Evolutionary conservation across 495 filamentous ascomycete species (phyloP).

Genomic region (Aspergillus ostianus): DNA sequence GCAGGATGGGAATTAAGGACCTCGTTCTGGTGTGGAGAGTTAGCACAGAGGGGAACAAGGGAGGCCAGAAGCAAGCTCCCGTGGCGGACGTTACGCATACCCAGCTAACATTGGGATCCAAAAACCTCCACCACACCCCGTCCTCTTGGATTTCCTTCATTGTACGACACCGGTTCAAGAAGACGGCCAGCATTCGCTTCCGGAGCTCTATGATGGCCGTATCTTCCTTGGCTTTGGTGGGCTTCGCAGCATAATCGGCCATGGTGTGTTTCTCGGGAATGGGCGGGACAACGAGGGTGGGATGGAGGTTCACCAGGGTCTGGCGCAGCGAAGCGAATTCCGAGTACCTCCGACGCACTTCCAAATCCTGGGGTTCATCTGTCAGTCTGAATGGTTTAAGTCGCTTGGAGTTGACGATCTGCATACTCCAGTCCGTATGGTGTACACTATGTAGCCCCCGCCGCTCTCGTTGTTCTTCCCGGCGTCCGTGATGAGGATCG

Average conservation of each 20-base stretch:
- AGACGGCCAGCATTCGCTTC: conserved; percentile 94
- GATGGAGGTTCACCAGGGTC: conserved; percentile 85
- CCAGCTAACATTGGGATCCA: conserved; percentile 98
- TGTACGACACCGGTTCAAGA: conserved; percentile 84
- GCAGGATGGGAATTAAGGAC: conserved; percentile 88
- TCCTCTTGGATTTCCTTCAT: conserved; percentile 95
- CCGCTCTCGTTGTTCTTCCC: conserved; percentile 92
- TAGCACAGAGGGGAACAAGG: conserved; percentile 17
- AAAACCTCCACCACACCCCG: conserved; percentile 94
- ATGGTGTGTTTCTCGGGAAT: conserved; percentile 98
- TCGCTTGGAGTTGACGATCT: background rate
- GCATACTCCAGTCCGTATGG: conserved; percentile 88
- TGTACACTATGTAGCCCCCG: conserved; percentile 93
- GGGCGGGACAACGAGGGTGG: conserved; percentile 90
- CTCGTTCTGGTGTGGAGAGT: conserved; percentile 65
- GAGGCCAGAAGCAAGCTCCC: background rate
- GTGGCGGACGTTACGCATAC: conserved; percentile 42
- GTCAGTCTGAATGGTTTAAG: conserved; percentile 8
- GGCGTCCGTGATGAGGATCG: conserved; percentile 86
- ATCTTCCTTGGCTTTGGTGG: conserved; percentile 96
- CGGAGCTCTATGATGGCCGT: conserved; percentile 91
- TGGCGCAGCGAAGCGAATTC: conserved; percentile 93
- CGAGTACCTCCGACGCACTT: conserved; percentile 92
- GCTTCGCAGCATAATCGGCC: conserved; percentile 97
- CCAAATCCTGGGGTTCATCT: conserved; percentile 65